Base-by-base conservation (phyloP, 2,329 filamentous ascomycete genomes). In the Epichloe typhina region DNA sequence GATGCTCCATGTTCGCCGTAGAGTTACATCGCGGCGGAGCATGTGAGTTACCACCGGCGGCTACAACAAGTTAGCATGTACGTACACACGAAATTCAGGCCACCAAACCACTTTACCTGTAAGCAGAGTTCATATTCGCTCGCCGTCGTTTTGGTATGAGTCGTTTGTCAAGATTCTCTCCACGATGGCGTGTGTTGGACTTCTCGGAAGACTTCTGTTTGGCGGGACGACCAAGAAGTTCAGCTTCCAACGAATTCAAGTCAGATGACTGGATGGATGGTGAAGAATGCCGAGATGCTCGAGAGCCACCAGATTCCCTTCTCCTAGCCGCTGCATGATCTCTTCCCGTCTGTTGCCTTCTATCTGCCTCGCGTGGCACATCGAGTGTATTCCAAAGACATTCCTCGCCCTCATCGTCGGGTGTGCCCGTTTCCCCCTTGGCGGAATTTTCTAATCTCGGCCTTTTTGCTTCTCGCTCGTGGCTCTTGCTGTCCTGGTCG, bases 171-270 rank as follows among this genome's bases (percentile, higher is more conserved):
- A 9, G 54, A 15, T 52, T 52, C 38, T 59, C 56, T 9, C 55
- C 55, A 6, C 57, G 53, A 37, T 54, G 54, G 6, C 58, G 61
- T 40, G 54, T 50, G 19, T 50, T 53, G 5, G 54, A 51, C 36
- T 60, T 61, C 19, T 61, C 59, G 0, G 59, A 55, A 12, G 60
- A 60, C 51, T 61, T 65, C 15, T 59, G 57, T 52, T 64, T 68
- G 5, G 54, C 53, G 12, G 66, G 58, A 11, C 62, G 59, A 36
- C 67, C 67, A 1, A 69, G 55, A 2, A 69, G 61, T 49, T 69
- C 67, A 2, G 66, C 66, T 53, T 69, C 67, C 9, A 69, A 53
- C 6, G 65, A 69, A 51, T 67, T 66, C 41, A 69, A 54, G 7
- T 67, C 66, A 9, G 67, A 69, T 2, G 64, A 66, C 36, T 61